Conservation (phyloP, 2,329 filamentous ascomycete species). For the Colletotrichum sp. region DNA sequence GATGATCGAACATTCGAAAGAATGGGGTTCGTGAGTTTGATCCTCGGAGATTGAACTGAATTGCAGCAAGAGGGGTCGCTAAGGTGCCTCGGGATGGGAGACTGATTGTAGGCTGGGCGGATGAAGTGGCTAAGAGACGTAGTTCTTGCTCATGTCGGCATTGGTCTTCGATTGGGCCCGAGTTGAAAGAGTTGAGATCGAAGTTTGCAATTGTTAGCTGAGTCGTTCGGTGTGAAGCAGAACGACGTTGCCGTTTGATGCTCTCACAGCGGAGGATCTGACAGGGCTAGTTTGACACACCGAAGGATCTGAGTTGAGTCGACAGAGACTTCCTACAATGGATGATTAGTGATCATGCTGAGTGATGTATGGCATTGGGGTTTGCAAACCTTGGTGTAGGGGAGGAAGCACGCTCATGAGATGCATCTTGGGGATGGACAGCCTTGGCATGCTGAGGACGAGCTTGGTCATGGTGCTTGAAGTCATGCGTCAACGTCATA, state of each 20-base stretch:
- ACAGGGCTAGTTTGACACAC: neutral
- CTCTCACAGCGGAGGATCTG: neutral
- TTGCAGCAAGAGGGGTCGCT: neutral
- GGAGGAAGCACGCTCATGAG: neutral
- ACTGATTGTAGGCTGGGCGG: neutral
- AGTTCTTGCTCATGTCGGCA: neutral
- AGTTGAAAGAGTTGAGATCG: neutral
- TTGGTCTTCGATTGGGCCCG: neutral
- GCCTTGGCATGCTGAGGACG: neutral
- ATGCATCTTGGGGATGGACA: neutral
- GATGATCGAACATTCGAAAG: neutral
- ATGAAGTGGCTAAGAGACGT: neutral
- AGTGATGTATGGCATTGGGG: neutral
- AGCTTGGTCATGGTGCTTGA: neutral
- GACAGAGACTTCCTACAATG: neutral
- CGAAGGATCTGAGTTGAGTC: neutral
- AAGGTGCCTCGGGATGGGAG: neutral
- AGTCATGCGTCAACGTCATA: neutral
- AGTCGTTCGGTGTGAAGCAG: neutral
- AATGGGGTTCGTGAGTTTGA: neutral
- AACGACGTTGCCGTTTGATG: neutral
- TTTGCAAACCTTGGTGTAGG: neutral
- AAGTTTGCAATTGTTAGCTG: neutral
- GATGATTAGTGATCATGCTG: neutral
- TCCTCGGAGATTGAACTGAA: neutral